Base-by-base conservation (phyloP, 2,329 filamentous ascomycete genomes). In the Oidium heveae region DNA sequence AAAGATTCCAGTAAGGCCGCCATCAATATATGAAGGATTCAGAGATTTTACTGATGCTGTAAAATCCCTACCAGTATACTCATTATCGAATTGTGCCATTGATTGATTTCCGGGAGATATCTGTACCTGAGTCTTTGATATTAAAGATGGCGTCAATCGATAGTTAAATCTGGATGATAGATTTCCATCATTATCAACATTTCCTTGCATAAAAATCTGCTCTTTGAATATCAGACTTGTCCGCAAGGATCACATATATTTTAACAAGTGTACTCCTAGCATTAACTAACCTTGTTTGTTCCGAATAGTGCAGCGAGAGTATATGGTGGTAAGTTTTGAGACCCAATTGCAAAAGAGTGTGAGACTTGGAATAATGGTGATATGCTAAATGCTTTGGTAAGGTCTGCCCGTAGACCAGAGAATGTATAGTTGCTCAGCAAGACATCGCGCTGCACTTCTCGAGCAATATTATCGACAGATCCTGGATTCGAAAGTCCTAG, bases 361-460 rank as follows among this genome's bases (percentile, higher is more conserved):
- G 89, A 95, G 63, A 95, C 84, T 71, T 96, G 89, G 75, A 98
- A 98, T 61, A 96, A 73, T 56, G 91, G 91, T 56, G 81, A 79
- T 68, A 94, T 79, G 75, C 87, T 91, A 72, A 96, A 94, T 66
- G 86, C 81, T 75, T 95, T 96, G 67, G 87, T 95, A 67, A 96
- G 74, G 70, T 98, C 91, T 68, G 89, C 93, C 67, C 89, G 85
- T 68, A 98, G 77, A 64, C 91, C 91, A 47, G 86, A 84, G 74
- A 98, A 96, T 80, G 91, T 93, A 69, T 86, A 84, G 74, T 95
- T 94, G 71, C 83, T 91, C 65, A 95, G 79, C 67, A 96, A 82
- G 63, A 95, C 88, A 76, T 95, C 88, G 70, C 88, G 87, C 72
- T 93, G 83, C 59, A 95, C 87, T 73, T 98, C 91, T 67, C 84